Conservation (phyloP, 176 grass and related monocot genomes). For the Cymbopogon citratus region DNA sequence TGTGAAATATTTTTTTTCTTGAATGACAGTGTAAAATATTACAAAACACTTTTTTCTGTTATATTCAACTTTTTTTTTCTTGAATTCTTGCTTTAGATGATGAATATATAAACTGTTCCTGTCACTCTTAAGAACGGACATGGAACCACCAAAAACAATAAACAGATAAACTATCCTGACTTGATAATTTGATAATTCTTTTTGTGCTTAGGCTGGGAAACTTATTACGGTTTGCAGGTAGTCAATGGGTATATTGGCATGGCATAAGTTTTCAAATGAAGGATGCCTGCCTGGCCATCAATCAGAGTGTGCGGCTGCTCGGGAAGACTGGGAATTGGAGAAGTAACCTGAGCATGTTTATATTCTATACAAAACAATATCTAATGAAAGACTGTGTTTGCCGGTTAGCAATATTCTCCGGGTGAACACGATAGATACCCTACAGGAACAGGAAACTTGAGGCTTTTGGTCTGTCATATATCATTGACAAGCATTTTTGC, state of each 20-base stretch:
- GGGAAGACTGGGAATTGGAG: conserved; percentile 4
- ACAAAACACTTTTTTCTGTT: background rate
- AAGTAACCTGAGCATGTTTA: background rate
- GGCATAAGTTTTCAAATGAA: background rate
- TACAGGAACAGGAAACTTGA: conserved; percentile 12
- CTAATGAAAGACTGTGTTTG: background rate
- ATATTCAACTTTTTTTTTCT: background rate
- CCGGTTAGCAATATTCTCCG: background rate
- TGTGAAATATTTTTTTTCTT: background rate
- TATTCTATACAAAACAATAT: background rate
- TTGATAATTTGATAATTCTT: no score
- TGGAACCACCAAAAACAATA: background rate
- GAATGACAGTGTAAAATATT: background rate
- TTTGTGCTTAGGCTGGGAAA: no score
- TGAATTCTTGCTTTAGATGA: conserved; percentile 1
- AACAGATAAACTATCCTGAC: background rate
- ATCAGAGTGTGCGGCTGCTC: background rate
- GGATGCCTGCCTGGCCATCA: background rate
- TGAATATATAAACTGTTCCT: background rate
- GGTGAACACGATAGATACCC: background rate
- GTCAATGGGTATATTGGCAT: background rate
- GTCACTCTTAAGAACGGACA: background rate
- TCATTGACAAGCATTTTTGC: background rate
- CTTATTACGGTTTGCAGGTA: no score
- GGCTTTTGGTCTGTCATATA: background rate